Evolutionary conservation across 2,329 filamentous ascomycete species (phyloP).

Genomic region (Fusarium sp.): DNA sequence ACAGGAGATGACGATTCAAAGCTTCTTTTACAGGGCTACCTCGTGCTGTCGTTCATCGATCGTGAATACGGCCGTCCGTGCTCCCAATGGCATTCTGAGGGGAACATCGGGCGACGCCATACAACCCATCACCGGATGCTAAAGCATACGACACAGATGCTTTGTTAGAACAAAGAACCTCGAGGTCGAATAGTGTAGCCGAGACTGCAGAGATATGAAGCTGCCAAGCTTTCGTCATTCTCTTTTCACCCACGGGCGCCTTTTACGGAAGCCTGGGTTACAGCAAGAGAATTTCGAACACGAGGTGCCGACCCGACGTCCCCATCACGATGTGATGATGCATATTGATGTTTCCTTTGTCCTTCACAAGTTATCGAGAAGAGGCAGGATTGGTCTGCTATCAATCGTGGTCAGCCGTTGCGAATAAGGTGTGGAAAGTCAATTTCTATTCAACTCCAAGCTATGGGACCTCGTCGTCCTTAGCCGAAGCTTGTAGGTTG

Average conservation of each 20-base stretch:
- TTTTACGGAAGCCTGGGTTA: not conserved
- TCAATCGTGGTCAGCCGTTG: not conserved
- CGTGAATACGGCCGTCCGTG: not conserved
- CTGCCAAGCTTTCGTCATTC: conserved; percentile 4
- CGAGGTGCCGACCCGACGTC: conserved; percentile 1
- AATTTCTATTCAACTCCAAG: not conserved
- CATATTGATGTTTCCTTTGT: not conserved
- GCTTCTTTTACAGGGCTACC: not conserved
- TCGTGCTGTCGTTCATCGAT: not conserved
- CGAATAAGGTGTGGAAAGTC: conserved; percentile 1
- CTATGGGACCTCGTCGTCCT: not conserved
- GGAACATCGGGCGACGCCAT: not conserved
- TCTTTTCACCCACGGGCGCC: not conserved
- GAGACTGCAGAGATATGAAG: not conserved
- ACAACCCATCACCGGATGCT: not conserved
- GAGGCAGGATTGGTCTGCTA: conserved; percentile 8
- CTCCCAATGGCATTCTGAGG: not conserved
- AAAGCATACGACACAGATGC: not conserved
- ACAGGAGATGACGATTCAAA: not conserved
- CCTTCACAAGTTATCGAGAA: not conserved
- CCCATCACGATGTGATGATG: not conserved
- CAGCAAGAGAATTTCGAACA: conserved; percentile 5
- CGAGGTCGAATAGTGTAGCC: not conserved
- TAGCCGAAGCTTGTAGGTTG: not conserved
- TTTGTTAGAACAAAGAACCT: not conserved